These are phyloP conservation scores for Sporisorium exsertum DNA, from an alignment of 1,284 basidiomycete species.

Conservation along the genomic window DNA sequence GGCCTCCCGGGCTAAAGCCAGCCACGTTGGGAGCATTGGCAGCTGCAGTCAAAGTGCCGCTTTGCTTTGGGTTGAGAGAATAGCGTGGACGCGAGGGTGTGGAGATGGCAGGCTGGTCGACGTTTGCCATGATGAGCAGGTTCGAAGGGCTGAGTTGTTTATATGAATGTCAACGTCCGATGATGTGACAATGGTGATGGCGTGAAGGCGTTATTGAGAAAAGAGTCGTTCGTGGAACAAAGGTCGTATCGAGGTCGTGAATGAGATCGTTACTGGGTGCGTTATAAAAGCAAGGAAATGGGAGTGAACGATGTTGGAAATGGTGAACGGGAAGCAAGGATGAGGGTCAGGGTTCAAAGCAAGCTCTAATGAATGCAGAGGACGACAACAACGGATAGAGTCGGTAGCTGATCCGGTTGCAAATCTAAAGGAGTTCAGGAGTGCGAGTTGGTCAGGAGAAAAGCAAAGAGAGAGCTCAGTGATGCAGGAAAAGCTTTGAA, in stretches of 20 bases:
- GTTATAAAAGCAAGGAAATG: conserved; percentile 19
- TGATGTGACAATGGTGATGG: background rate
- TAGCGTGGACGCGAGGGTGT: conserved; percentile 46
- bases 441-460: background rate
- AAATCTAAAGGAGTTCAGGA: conserved; percentile 13
- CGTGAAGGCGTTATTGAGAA: too few species aligned
- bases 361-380: background rate
- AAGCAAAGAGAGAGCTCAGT: too few species aligned
- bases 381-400: background rate
- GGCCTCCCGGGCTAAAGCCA: conserved; percentile 62
- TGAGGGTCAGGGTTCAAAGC: background rate
- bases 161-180: background rate
- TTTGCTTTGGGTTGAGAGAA: conserved; percentile 27
- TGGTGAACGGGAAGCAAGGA: conserved; percentile 6
- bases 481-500: background rate
- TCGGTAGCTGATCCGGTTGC: background rate
- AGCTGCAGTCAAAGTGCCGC: conserved; percentile 21
- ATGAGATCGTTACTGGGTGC: conserved; percentile 7
- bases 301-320: conserved; percentile 4
- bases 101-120: conserved; percentile 37
- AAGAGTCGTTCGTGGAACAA: background rate
- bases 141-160: background rate
- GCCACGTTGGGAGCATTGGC: conserved; percentile 32
- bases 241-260: background rate
- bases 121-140: conserved; percentile 24